Percentiles rank a stretch among this genome's conserved stretches.
Evolutionary conservation across 257 asterid genomes (phyloP).

Genomic region (Salvia splendens): DNA sequence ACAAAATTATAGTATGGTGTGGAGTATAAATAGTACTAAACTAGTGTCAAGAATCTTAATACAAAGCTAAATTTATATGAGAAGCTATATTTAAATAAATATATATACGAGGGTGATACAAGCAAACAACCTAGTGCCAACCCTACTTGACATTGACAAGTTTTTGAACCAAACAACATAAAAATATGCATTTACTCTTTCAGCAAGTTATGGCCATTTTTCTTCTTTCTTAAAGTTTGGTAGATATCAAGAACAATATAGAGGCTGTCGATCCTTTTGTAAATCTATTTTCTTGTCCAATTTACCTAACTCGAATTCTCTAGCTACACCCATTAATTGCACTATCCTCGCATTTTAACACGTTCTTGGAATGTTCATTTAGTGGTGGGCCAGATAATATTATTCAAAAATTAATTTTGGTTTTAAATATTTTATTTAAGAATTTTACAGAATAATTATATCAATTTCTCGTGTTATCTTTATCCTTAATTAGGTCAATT

Average conservation of each 20-base stretch:
- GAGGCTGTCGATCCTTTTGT: not conserved
- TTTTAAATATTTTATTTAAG: too few species aligned
- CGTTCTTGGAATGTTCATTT: not conserved
- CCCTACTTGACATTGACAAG: conserved; percentile 27
- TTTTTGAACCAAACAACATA: conserved; percentile 8
- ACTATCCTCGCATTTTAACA: not conserved
- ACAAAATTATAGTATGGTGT: too few species aligned
- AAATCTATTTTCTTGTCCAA: not conserved
- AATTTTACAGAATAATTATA: too few species aligned
- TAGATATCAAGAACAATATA: not conserved
- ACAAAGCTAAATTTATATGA: not conserved
- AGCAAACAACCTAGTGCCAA: conserved; percentile 29
- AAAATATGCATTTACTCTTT: not conserved
- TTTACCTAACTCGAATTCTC: not conserved
- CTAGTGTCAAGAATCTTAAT: not conserved
- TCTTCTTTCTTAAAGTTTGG: not conserved
- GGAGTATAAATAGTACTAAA: too few species aligned
- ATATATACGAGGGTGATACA: not conserved
- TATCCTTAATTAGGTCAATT: too few species aligned
- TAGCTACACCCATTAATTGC: too few species aligned
- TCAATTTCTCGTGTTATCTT: too few species aligned
- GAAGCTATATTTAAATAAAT: not conserved
- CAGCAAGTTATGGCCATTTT: conserved; percentile 2
- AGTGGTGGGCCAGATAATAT: not conserved
- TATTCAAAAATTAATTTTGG: too few species aligned